Percentiles rank a stretch among this genome's conserved stretches.
These are phyloP conservation scores for Pseudogymnoascus sp. DNA, from an alignment of 2,329 filamentous ascomycete species.

Conservation along the genomic window DNA sequence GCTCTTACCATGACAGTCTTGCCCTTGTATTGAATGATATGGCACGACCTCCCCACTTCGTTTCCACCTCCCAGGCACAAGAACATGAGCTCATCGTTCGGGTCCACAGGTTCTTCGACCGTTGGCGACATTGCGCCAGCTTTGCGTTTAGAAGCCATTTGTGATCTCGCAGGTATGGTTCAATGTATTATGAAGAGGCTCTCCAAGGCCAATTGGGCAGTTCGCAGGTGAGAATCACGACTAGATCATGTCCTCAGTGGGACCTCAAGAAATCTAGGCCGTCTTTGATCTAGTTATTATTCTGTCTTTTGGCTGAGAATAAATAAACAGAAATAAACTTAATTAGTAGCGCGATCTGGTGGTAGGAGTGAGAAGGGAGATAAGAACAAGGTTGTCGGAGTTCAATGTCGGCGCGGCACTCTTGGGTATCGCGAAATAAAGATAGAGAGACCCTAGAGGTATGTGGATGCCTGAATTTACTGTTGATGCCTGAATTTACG, in stretches of 20 bases:
- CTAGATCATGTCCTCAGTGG: not conserved
- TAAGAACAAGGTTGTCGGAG: not conserved
- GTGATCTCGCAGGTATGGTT: not conserved
- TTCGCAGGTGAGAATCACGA: not conserved
- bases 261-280: not conserved
- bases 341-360: not conserved
- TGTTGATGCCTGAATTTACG: too few relatives aligned
- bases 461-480: too few relatives aligned
- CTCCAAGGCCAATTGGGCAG: not conserved
- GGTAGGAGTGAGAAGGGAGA: not conserved
- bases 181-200: not conserved
- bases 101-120: constrained; percentile 82
- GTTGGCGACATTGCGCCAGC: constrained; percentile 62
- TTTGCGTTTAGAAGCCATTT: constrained; percentile 95
- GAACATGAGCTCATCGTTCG: constrained; percentile 90
- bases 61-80: constrained; percentile 91
- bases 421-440: constrained; percentile 6
- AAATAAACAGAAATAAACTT: not conserved
- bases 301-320: not conserved
- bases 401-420: not conserved
- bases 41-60: constrained; percentile 93
- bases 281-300: not conserved
- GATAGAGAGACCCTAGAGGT: not conserved
- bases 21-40: constrained; percentile 98
- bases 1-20: constrained; percentile 91